Evolutionary conservation across 176 grass and related monocot species (phyloP).

Genomic region (maize (Zea mays)): Zm-B73-REFERENCE-NAM-5.0 NC_050103.1:172503001-172503500

Average conservation of each 20-base stretch:
- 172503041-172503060: constrained; percentile 85
- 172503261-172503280: not conserved
- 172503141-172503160: not conserved
- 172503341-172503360: not conserved
- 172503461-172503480: not conserved
- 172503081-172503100: constrained; percentile 92
- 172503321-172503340: not conserved
- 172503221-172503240: not conserved
- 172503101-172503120: constrained; percentile 79
- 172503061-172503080: constrained; percentile 81
- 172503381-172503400: not conserved
- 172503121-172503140: constrained; percentile 35
- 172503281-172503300: not conserved
- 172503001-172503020: constrained; percentile 74
- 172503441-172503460: not conserved
- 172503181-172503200: not conserved
- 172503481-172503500: not conserved
- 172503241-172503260: not conserved
- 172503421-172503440: not conserved
- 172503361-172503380: not conserved
- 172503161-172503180: not conserved
- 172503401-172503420: not conserved
- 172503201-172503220: not conserved
- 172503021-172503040: constrained; percentile 87
- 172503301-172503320: not conserved